Conservation (phyloP, 352 stramenopile genomes). For the Phytopythium mirpurense region DNA sequence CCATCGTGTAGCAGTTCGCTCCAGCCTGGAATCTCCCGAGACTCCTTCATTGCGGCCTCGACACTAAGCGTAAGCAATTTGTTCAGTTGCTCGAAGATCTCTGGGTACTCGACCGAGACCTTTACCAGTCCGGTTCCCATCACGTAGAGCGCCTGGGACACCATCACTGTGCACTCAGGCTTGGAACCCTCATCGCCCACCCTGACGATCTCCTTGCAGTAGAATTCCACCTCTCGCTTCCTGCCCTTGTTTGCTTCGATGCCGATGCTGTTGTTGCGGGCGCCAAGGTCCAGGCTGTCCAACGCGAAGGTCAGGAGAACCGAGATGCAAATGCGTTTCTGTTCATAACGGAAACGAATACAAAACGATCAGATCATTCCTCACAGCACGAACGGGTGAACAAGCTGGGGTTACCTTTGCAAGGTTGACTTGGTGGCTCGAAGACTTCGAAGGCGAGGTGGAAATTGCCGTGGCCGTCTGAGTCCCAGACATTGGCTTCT, state of each 20-base stretch:
- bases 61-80: constrained; percentile 24
- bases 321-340: constrained; percentile 6
- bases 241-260: constrained; percentile 33
- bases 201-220: constrained; percentile 62
- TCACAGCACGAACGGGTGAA: neutral
- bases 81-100: constrained; percentile 49
- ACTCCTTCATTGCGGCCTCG: constrained; percentile 9
- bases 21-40: neutral
- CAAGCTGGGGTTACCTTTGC: neutral
- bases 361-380: neutral
- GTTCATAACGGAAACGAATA: neutral
- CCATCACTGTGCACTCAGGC: constrained; percentile 20
- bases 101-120: constrained; percentile 37
- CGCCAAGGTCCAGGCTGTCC: constrained; percentile 24
- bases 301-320: constrained; percentile 28
- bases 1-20: constrained; percentile 9
- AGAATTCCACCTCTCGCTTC: constrained; percentile 70
- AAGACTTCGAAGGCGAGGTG: neutral
- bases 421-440: neutral
- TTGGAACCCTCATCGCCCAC: constrained; percentile 9
- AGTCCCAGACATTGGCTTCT: neutral
- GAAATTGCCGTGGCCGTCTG: neutral
- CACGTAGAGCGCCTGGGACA: constrained; percentile 38
- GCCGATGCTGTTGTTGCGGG: constrained; percentile 9
- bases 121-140: constrained; percentile 44